These are phyloP conservation scores for Rhynchospora tenuis DNA, from an alignment of 176 grass and related monocot species.

Conservation along the genomic window DNA sequence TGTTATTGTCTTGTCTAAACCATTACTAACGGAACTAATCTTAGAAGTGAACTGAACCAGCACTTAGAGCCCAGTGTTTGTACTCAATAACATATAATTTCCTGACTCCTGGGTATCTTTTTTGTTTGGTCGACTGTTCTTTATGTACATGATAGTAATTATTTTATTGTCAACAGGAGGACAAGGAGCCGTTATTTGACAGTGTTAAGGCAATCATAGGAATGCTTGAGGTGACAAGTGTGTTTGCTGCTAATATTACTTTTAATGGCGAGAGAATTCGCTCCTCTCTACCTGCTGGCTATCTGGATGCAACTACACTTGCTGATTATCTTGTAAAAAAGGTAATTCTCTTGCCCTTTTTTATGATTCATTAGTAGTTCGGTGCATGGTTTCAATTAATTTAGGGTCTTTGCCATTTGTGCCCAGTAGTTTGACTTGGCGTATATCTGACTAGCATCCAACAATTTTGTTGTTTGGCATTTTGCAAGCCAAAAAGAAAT, in stretches of 20 bases:
- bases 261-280: constrained; percentile 77
- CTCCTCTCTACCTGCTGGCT: constrained; percentile 66
- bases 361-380: background rate
- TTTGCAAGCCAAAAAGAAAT: background rate
- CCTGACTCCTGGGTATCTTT: background rate
- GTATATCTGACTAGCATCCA: background rate
- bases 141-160: background rate
- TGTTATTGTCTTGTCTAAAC: background rate
- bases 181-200: constrained; percentile 94
- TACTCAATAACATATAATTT: background rate
- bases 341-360: constrained; percentile 33
- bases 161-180: constrained; percentile 57
- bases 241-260: constrained; percentile 87
- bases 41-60: background rate
- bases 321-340: constrained; percentile 99
- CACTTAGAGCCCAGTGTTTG: background rate
- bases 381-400: background rate
- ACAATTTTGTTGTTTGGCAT: background rate
- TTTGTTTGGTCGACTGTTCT: background rate
- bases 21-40: background rate
- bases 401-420: background rate
- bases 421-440: background rate
- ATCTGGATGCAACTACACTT: constrained; percentile 93
- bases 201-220: constrained; percentile 75
- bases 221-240: constrained; percentile 89